Conservation (phyloP, 371 early-diverging fungal genomes). For the Nematocida parisii region DNA sequence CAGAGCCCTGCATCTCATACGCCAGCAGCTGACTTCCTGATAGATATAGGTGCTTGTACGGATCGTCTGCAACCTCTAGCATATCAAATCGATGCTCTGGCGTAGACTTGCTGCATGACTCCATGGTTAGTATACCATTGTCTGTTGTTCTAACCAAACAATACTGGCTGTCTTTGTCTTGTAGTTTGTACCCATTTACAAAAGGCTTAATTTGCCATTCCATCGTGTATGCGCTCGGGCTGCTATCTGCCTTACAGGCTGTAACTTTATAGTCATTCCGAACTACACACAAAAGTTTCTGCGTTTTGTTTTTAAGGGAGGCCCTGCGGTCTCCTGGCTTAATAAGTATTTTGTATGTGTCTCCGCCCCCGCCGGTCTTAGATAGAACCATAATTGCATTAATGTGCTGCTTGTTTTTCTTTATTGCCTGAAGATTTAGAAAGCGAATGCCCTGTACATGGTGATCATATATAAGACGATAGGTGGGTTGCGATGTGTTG, state of each 20-base stretch:
- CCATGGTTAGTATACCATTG: conserved; percentile 10
- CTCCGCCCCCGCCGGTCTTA: background rate
- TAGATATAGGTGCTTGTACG: conserved; percentile 52
- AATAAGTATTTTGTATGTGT: conserved; percentile 42
- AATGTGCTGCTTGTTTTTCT: conserved; percentile 51
- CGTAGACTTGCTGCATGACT: conserved; percentile 15
- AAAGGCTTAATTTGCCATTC: conserved; percentile 44
- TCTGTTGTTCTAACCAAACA: conserved; percentile 8
- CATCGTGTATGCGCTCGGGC: conserved; percentile 9
- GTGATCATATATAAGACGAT: conserved; percentile 46
- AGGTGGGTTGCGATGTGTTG: conserved; percentile 51
- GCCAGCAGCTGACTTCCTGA: background rate
- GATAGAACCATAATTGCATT: conserved; percentile 37
- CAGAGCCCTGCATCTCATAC: conserved; percentile 22
- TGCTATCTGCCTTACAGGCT: conserved; percentile 15
- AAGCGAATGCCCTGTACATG: conserved; percentile 17
- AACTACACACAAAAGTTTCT: conserved; percentile 19
- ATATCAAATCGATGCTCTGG: conserved; percentile 47
- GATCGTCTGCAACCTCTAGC: conserved; percentile 46
- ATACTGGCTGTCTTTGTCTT: conserved; percentile 15
- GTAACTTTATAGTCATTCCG: conserved; percentile 16
- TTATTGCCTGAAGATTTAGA: conserved; percentile 42
- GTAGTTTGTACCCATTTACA: conserved; percentile 43
- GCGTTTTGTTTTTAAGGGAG: conserved; percentile 10
- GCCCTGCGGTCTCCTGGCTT: conserved; percentile 38